Evolutionary conservation across 305 asterid species (phyloP), one percentile per base, ranked within the genome.

Genomic region (Stenogyne calaminthoides): DNA sequence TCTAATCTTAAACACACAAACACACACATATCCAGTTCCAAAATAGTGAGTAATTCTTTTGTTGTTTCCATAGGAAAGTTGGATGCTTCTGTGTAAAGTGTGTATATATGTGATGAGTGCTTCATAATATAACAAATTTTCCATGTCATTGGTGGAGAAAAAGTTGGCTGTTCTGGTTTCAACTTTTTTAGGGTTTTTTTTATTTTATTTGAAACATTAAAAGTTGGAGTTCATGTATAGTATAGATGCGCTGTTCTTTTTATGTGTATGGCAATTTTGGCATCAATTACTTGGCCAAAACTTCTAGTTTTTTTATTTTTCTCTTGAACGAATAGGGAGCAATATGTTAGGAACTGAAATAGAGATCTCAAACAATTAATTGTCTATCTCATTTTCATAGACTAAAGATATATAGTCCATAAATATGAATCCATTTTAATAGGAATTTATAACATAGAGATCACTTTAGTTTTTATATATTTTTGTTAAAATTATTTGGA

Each of bases 51-150:
- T 46, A 14, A 46, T 46, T 46, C 76, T 27, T 75, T 76, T 25
- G 70, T 25, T 49, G 56, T 70, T 82, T 70, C 39, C 58, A 47
- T 66, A 42, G 49, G 42, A 78, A 88, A 81, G 88, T 82, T 74
- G 85, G 76, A 84, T 82, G 85, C 87, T 82, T 86, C 47, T 71
- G 82, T 81, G 84, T 80, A 84, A 88, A 84, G 87, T 80, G 69
- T 78, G 39, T 25, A 46, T 32, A 9, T 78, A 71, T 16, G 29
- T 39, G 70, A 67, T 76, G 59, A 74, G 57, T 63, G 67, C 44
- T 64, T 67, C 64, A 58, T 64, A 72, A 76, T 72, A 58, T 19
- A 63, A 40, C 80, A 69, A 71, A 64, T 69, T 67, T 69, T 67
- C 75, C 79, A 84, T 77, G 67, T 61, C 70, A 63, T 77, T 75